A percentile compares a stretch with the other conserved stretches of the same genome.
Evolutionary conservation across 176 grass and related monocot species (phyloP).

Genomic region (Musa troglodytarum): DNA sequence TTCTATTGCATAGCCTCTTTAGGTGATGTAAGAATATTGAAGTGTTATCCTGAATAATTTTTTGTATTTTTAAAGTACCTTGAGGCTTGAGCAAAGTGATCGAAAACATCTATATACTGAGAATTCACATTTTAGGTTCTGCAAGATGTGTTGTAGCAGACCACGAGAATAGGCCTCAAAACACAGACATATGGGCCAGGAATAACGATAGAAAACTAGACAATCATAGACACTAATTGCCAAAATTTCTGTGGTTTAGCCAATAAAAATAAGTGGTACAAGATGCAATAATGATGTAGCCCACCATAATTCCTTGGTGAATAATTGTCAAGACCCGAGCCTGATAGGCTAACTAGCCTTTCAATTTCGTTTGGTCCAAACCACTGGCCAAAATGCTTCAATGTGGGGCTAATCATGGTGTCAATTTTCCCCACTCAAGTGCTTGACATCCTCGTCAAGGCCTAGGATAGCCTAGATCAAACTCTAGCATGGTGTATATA

Average conservation of each 20-base stretch:
- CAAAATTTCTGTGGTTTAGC: not conserved
- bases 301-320: not conserved
- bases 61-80: not conserved
- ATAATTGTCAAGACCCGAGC: not conserved
- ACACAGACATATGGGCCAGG: too few species aligned
- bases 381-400: too few species aligned
- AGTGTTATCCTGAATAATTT: not conserved
- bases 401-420: too few species aligned
- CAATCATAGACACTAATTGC: not conserved
- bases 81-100: too few species aligned
- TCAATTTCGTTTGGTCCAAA: too few species aligned
- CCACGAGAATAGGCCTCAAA: too few species aligned
- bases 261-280: not conserved
- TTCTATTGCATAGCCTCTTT: not conserved
- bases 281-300: not conserved
- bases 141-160: not conserved
- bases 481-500: too few species aligned
- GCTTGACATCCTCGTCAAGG: too few species aligned
- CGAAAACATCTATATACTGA: not conserved
- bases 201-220: too few species aligned
- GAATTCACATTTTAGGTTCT: not conserved
- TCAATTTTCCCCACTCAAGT: too few species aligned
- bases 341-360: too few species aligned
- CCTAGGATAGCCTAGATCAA: too few species aligned
- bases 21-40: not conserved